Evolutionary conservation across 345 rosid species (phyloP).

Genomic region (Turritis glabra): DNA sequence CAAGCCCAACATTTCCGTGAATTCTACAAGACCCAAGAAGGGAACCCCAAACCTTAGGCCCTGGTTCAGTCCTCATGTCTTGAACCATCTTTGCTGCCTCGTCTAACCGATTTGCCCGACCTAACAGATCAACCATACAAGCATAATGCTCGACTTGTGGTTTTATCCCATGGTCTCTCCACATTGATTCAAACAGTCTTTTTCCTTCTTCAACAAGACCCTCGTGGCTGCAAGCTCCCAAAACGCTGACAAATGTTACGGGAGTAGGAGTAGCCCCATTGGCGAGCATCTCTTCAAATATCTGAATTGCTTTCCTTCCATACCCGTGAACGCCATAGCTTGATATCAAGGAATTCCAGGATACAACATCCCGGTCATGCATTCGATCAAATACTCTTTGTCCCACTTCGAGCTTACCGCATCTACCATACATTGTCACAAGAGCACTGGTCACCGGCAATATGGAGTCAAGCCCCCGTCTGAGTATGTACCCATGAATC

Average conservation of each 20-base stretch:
- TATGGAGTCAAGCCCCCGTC: constrained; percentile 75
- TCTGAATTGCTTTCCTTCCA: constrained; percentile 65
- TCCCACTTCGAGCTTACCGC: constrained; percentile 73
- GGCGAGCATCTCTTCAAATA: constrained; percentile 68
- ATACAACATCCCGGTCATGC: constrained; percentile 69
- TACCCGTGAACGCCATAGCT: constrained; percentile 82
- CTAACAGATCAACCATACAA: constrained; percentile 95
- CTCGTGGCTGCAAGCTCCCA: constrained; percentile 95
- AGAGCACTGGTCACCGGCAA: constrained; percentile 79
- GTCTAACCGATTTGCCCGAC: constrained; percentile 82
- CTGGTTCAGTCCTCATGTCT: constrained; percentile 72
- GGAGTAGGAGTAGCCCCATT: constrained; percentile 63
- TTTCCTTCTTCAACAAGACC: constrained; percentile 87
- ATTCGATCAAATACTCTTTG: constrained; percentile 65
- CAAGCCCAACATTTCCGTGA: constrained; percentile 78
- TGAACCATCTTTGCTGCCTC: constrained; percentile 72
- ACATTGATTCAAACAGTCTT: constrained; percentile 62
- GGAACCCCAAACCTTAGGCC: constrained; percentile 87
- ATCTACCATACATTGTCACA: constrained; percentile 76
- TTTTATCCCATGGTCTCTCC: constrained; percentile 50
- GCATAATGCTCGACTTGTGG: constrained; percentile 92
- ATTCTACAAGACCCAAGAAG: constrained; percentile 90
- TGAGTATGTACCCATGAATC: constrained; percentile 74
- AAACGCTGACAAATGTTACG: constrained; percentile 64
- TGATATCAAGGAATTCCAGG: constrained; percentile 88